Conservation (phyloP, 306 rosid genomes). For the Prunus dulcis region DNA sequence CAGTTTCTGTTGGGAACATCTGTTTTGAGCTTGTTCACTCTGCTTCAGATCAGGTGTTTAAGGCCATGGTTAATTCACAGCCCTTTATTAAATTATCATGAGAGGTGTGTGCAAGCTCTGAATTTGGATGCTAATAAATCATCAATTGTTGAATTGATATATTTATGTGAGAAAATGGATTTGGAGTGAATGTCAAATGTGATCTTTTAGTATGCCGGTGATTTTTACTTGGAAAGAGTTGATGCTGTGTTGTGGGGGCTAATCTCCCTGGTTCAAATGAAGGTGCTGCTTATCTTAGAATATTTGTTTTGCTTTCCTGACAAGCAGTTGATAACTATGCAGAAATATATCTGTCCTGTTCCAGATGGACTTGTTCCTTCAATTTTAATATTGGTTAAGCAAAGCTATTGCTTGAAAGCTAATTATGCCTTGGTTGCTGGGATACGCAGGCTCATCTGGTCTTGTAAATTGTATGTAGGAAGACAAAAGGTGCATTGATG, state of each 20-base stretch:
- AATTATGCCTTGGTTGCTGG: not conserved
- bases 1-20: not conserved
- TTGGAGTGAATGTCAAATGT: not conserved
- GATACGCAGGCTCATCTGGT: constrained; percentile 33
- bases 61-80: not conserved
- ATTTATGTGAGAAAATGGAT: not conserved
- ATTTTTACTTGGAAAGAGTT: not conserved
- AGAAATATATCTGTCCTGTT: not conserved
- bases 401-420: not conserved
- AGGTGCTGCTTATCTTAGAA: not conserved
- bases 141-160: not conserved
- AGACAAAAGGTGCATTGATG: constrained; percentile 2
- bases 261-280: not conserved
- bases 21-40: not conserved
- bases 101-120: not conserved
- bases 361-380: not conserved
- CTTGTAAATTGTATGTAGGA: constrained; percentile 12
- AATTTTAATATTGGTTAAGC: not conserved
- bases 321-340: not conserved
- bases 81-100: not conserved
- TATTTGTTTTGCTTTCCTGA: not conserved
- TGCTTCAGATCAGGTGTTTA: not conserved
- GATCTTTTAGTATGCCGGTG: not conserved
- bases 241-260: constrained; percentile 2
- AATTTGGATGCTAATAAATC: not conserved